A percentile compares a stretch with the other conserved stretches of the same genome.
Evolutionary conservation across 208 protist species (phyloP).

Genomic region (Naegleria gruberi): DNA sequence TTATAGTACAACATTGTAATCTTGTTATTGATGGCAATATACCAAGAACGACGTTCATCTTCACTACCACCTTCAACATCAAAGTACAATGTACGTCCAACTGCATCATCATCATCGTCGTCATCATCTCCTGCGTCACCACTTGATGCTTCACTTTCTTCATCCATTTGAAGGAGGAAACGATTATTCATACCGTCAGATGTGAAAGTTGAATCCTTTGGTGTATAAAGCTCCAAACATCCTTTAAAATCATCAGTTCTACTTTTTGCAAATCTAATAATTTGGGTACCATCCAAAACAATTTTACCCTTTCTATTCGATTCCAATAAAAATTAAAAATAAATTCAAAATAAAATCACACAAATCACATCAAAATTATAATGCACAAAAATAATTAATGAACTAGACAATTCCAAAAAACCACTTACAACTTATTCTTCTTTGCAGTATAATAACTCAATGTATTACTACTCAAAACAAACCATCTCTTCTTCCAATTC

Average conservation of each 20-base stretch:
- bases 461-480: background rate
- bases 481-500: conserved; percentile 19
- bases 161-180: background rate
- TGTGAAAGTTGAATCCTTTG: background rate
- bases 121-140: background rate
- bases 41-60: background rate
- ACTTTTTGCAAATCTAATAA: background rate
- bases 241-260: background rate
- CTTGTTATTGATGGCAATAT: background rate
- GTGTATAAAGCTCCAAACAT: background rate
- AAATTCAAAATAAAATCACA: too few species aligned
- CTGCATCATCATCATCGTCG: background rate
- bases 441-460: conserved; percentile 19
- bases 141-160: background rate
- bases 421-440: background rate
- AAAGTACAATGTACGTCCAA: background rate
- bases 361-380: too few species aligned
- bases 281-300: background rate
- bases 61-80: background rate
- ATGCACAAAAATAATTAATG: background rate
- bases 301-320: conserved; percentile 1
- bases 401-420: background rate
- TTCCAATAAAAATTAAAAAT: too few species aligned
- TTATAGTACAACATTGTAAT: background rate
- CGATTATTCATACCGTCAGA: background rate